These are phyloP conservation scores for Aspergillus terreus DNA, from an alignment of 2,329 filamentous ascomycete genomes.

Conservation along the genomic window DNA sequence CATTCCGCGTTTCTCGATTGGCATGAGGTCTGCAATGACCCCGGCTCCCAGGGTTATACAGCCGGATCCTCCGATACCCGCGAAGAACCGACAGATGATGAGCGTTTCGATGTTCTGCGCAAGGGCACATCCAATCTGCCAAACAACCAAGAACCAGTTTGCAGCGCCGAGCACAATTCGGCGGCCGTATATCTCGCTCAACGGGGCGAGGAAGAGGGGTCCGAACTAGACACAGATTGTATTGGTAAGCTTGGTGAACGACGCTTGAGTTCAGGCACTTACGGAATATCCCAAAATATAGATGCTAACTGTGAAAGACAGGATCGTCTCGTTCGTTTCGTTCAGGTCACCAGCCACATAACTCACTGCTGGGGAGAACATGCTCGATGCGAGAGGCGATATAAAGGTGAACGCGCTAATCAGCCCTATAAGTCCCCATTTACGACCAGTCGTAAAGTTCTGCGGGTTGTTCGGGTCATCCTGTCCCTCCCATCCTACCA, in stretches of 20 bases:
- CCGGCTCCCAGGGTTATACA: slow-evolving; percentile 43
- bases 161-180: slow-evolving; percentile 58
- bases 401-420: slow-evolving; percentile 28
- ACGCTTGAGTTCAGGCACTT: slow-evolving; percentile 1
- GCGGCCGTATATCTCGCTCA: slow-evolving; percentile 61
- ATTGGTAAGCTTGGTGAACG: neutral
- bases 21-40: slow-evolving; percentile 45
- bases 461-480: slow-evolving; percentile 57
- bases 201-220: slow-evolving; percentile 61
- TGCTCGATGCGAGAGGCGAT: slow-evolving; percentile 31
- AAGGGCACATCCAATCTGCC: slow-evolving; percentile 58
- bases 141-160: slow-evolving; percentile 55
- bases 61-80: slow-evolving; percentile 40
- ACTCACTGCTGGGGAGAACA: slow-evolving; percentile 27
- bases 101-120: slow-evolving; percentile 56
- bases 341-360: slow-evolving; percentile 21
- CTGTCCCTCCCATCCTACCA: slow-evolving; percentile 60
- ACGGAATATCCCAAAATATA: slow-evolving; percentile 29
- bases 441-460: slow-evolving; percentile 42
- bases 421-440: slow-evolving; percentile 25
- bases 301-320: slow-evolving; percentile 29
- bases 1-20: slow-evolving; percentile 38
- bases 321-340: slow-evolving; percentile 20
- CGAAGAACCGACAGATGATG: slow-evolving; percentile 62
- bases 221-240: slow-evolving; percentile 42